Conservation (phyloP, 108 stramenopile species). For the Poteriospumella lacustris region DNA sequence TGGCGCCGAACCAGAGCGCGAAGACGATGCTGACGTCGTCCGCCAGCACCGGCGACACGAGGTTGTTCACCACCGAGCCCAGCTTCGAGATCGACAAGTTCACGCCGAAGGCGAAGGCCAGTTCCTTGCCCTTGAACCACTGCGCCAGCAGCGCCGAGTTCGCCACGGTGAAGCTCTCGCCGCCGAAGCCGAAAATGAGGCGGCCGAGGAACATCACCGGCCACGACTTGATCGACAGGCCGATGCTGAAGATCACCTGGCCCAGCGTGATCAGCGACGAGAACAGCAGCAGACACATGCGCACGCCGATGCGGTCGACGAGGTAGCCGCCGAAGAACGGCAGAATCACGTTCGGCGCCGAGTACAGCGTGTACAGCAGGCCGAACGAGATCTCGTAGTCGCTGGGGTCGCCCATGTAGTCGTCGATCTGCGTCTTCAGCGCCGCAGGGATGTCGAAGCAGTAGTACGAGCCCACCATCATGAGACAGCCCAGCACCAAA, state of each 20-base stretch:
- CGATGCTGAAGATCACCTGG: constrained; percentile 54
- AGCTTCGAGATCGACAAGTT: constrained; percentile 51
- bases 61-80: constrained; percentile 60
- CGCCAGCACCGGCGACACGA: constrained; percentile 53
- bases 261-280: constrained; percentile 43
- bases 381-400: constrained; percentile 39
- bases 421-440: constrained; percentile 27
- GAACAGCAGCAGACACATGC: constrained; percentile 36
- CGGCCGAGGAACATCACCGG: constrained; percentile 58
- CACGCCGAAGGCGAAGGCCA: constrained; percentile 62
- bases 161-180: constrained; percentile 58
- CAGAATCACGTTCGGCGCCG: constrained; percentile 51
- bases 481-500: constrained; percentile 14
- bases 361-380: constrained; percentile 61
- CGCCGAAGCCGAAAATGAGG: constrained; percentile 62
- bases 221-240: constrained; percentile 45
- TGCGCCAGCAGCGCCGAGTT: constrained; percentile 54
- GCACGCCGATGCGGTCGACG: constrained; percentile 53
- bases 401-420: constrained; percentile 31
- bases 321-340: constrained; percentile 61
- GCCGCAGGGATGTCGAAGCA: constrained; percentile 35
- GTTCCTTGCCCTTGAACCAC: constrained; percentile 62
- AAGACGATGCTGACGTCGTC: constrained; percentile 31
- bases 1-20: constrained; percentile 55
- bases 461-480: constrained; percentile 33